Conservation (phyloP, 805 yeast species). For the Wickerhamia fluorescens region DNA sequence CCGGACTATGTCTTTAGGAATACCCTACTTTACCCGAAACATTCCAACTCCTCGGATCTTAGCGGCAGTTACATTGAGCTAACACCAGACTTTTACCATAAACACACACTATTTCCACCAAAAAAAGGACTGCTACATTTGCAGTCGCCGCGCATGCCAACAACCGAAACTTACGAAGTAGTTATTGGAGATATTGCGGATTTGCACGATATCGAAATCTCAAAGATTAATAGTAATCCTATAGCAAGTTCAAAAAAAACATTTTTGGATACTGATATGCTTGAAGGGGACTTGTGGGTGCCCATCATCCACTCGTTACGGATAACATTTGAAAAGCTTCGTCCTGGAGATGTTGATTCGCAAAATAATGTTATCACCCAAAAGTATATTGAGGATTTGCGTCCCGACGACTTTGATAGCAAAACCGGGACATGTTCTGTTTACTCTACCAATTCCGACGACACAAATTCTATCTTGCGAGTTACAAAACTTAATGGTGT, state of each 20-base stretch:
- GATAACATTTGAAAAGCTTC: conserved; percentile 40
- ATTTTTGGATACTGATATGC: conserved; percentile 3
- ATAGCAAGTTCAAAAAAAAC: too few relatives aligned
- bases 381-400: conserved; percentile 13
- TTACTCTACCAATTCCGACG: conserved; percentile 1
- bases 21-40: conserved; percentile 37
- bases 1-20: conserved; percentile 34
- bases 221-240: conserved; percentile 9
- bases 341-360: conserved; percentile 33
- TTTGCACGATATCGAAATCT: conserved; percentile 18
- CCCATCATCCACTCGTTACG: conserved; percentile 37
- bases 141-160: conserved; percentile 19
- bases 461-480: conserved; percentile 15
- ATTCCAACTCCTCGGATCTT: conserved; percentile 14
- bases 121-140: conserved; percentile 25
- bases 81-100: conserved; percentile 17
- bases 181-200: conserved; percentile 22
- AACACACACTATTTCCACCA: conserved; percentile 16
- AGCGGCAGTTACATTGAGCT: conserved; percentile 26
- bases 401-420: conserved; percentile 6
- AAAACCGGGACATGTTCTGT: not conserved
- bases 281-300: conserved; percentile 30
- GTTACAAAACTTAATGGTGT: conserved; percentile 29
- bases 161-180: conserved; percentile 19
- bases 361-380: conserved; percentile 25